Base-by-base conservation (phyloP, 768 basidiomycete genomes). In the Clitopilus passeckerianus region DNA sequence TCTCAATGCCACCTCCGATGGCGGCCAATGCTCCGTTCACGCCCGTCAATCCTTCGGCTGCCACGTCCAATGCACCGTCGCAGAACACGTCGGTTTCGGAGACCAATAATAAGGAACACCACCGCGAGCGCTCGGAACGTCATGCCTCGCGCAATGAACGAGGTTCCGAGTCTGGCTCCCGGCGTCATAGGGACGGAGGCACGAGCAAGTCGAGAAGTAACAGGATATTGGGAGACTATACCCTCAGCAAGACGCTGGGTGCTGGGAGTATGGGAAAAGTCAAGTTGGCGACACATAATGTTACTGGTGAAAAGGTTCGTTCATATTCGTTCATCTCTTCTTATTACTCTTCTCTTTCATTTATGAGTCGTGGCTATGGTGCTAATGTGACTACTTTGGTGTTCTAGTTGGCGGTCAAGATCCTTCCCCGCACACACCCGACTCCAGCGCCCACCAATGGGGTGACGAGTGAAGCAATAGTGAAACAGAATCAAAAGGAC, bases 191-290 rank as follows among this genome's bases (percentile, higher is more conserved):
- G 57, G 69, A 73, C 22, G 69, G 70, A 33, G 50, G 60, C 35
- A 50, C 57, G 44, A 60, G 59, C 58, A 69, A 72, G 54, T 65
- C 72, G 14, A 75, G 79, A 59, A 71, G 78, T 6, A 81, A 81
- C 65, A 70, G 89, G 73, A 80, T 93, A 60, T 79, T 99, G 15
- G 96, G 95, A 33, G 94, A 98, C 71, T 99, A 97, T 77, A 91
- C 91, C 61, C 84, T 99, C 65, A 91, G 91, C 68, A 98, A 98
- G 82, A 97, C 96, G 5, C 82, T 99, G 43, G 96, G 96, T 23
- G 96, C 95, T 20, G 96, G 96, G 35, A 94, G 91, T 71, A 99
- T 99, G 96, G 96, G 96, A 64, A 98, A 98, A 73, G 96, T 99
- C 68, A 99, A 98, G 79, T 84, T 98, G 10, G 96, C 93, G 2